Evolutionary conservation across 441 rosid genomes (phyloP).

Genomic region (Pelargonium australe): DNA sequence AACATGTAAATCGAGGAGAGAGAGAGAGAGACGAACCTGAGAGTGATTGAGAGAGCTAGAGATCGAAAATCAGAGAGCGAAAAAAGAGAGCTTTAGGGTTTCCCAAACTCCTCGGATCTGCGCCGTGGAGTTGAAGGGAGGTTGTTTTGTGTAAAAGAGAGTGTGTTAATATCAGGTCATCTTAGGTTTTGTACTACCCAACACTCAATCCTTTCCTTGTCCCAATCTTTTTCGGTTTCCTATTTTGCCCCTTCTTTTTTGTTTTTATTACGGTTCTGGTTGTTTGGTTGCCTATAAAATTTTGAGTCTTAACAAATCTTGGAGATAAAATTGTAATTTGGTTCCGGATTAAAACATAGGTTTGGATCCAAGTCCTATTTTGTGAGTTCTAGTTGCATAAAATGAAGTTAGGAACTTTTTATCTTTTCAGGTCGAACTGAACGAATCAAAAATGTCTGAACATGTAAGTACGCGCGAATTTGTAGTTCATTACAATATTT

Average conservation of each 20-base stretch:
- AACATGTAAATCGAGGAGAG: constrained; percentile 9
- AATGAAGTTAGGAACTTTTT: no score
- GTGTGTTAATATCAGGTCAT: constrained; percentile 12
- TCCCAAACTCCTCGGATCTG: constrained; percentile 86
- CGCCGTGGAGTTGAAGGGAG: constrained; percentile 59
- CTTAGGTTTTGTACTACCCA: constrained; percentile 8
- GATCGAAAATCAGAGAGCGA: background rate
- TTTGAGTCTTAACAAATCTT: no score
- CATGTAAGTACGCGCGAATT: no score
- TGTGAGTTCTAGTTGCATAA: no score
- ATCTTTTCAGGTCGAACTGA: no score
- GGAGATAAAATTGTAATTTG: no score
- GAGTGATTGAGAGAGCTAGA: constrained; percentile 10
- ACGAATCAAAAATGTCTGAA: no score
- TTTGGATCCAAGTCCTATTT: no score
- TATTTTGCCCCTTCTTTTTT: background rate
- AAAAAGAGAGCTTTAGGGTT: constrained; percentile 26
- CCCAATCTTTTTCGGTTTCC: background rate
- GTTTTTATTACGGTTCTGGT: background rate
- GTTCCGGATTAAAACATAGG: no score
- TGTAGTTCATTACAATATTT: no score
- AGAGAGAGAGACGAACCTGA: constrained; percentile 31
- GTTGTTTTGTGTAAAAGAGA: background rate
- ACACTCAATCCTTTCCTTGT: background rate
- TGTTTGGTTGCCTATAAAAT: background rate